Evolutionary conservation across 352 stramenopile species (phyloP).

Genomic region (Phytopythium litorale): DNA sequence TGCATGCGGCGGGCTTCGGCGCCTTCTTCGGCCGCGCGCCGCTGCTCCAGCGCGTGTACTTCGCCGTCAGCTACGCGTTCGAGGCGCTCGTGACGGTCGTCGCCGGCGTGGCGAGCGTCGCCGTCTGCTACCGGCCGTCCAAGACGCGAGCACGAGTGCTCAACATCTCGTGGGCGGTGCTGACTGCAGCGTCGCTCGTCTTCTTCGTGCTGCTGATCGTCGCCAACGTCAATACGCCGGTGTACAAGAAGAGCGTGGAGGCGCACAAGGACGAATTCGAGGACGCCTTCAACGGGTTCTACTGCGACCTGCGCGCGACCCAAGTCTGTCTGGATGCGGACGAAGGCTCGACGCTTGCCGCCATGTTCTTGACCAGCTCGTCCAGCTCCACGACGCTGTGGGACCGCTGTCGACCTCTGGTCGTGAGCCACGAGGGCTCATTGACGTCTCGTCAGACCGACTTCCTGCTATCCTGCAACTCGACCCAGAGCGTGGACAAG

Average conservation of each 20-base stretch:
- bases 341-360: slow-evolving; percentile 6
- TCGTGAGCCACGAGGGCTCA: slow-evolving; percentile 6
- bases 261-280: slow-evolving; percentile 2
- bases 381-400: slow-evolving; percentile 3
- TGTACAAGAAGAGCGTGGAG: slow-evolving; percentile 1
- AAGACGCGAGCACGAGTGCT: neutral
- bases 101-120: neutral
- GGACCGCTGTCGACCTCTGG: slow-evolving; percentile 11
- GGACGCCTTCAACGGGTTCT: slow-evolving; percentile 13
- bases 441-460: slow-evolving; percentile 7
- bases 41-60: slow-evolving; percentile 5
- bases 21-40: neutral
- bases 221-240: slow-evolving; percentile 11
- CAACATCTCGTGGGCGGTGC: slow-evolving; percentile 1
- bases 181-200: neutral
- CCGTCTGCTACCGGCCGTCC: neutral
- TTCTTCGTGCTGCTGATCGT: slow-evolving; percentile 7
- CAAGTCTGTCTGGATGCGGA: slow-evolving; percentile 11
- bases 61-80: slow-evolving; percentile 6
- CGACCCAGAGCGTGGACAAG: slow-evolving; percentile 6
- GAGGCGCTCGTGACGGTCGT: neutral
- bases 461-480: slow-evolving; percentile 10
- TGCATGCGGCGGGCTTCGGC: slow-evolving; percentile 1
- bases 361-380: slow-evolving; percentile 7
- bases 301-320: slow-evolving; percentile 14